A percentile compares a stretch with the other conserved stretches of the same genome.
phyloP scores from a whole-genome alignment of 495 filamentous ascomycete species.

The Tricharina praecox region DNA sequence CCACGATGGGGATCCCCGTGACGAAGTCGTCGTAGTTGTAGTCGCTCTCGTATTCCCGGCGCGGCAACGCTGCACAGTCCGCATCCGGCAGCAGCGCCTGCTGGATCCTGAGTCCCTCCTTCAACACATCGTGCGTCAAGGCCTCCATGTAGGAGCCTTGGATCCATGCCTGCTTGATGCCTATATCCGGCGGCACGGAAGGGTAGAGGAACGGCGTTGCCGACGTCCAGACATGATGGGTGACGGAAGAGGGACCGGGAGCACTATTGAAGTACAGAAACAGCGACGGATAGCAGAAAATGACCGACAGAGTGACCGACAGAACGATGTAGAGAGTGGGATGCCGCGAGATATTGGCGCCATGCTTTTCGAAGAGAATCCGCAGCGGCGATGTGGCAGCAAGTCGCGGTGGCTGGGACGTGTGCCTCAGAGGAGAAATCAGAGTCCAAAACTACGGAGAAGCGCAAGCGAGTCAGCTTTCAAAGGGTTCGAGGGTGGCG shows the following conservation, averaged over 20 bases:
- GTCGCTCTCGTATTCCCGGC: not conserved
- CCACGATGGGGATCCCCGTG: not conserved
- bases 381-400: constrained; percentile 43
- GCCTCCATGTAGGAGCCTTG: constrained; percentile 50
- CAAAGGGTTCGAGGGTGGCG: too few relatives aligned
- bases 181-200: constrained; percentile 30
- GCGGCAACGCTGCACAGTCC: constrained; percentile 5
- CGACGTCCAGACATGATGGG: constrained; percentile 62
- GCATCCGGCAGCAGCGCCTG: constrained; percentile 33
- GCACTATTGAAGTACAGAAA: constrained; percentile 48
- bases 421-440: constrained; percentile 29
- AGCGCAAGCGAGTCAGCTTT: too few relatives aligned
- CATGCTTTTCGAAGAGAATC: constrained; percentile 43
- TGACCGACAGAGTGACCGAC: constrained; percentile 42
- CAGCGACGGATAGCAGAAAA: constrained; percentile 48
- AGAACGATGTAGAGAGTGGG: constrained; percentile 47
- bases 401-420: constrained; percentile 45
- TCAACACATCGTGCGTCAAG: constrained; percentile 41
- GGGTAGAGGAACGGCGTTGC: constrained; percentile 39
- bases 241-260: constrained; percentile 44
- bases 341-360: constrained; percentile 45
- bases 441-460: constrained; percentile 25
- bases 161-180: constrained; percentile 37
- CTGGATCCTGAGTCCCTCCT: constrained; percentile 46
- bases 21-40: not conserved